A percentile compares a stretch with the other conserved stretches of the same genome.
Evolutionary conservation across 2,329 filamentous ascomycete species (phyloP).

Genomic region (Fusarium cyanostomum): DNA sequence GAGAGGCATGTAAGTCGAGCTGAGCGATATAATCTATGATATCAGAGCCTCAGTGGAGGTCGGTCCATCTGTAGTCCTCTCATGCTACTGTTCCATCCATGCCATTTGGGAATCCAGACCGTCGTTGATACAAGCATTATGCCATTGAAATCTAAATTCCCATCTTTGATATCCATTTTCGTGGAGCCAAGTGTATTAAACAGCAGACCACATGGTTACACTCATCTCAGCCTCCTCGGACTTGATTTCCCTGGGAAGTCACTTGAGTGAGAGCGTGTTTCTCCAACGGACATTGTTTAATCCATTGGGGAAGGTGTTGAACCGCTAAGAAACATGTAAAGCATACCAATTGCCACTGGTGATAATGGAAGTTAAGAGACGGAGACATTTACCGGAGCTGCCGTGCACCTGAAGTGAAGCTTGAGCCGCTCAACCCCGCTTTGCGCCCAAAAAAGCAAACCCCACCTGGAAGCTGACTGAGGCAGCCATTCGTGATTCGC

Average conservation of each 20-base stretch:
- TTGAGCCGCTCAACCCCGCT: constrained; percentile 23
- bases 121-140: constrained; percentile 2
- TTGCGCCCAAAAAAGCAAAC: constrained; percentile 21
- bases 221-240: background rate
- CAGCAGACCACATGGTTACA: constrained; percentile 2
- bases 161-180: constrained; percentile 3
- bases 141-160: constrained; percentile 9
- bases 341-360: constrained; percentile 1
- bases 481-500: constrained; percentile 14
- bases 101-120: constrained; percentile 8
- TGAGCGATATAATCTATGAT: constrained; percentile 23
- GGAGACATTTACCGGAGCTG: constrained; percentile 27
- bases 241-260: background rate
- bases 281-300: background rate
- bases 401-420: constrained; percentile 10
- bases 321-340: background rate
- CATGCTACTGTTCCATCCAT: too few relatives aligned
- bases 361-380: too few relatives aligned
- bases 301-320: background rate
- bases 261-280: background rate
- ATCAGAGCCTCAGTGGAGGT: constrained; percentile 17
- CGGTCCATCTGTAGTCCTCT: constrained; percentile 29
- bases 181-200: constrained; percentile 15
- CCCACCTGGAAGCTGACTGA: constrained; percentile 15
- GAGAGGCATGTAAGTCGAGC: background rate